Percentiles rank a stretch among this genome's conserved stretches.
phyloP scores from a whole-genome alignment of 371 early-diverging fungal species.

The Rhizomucor pusillus region DNA sequence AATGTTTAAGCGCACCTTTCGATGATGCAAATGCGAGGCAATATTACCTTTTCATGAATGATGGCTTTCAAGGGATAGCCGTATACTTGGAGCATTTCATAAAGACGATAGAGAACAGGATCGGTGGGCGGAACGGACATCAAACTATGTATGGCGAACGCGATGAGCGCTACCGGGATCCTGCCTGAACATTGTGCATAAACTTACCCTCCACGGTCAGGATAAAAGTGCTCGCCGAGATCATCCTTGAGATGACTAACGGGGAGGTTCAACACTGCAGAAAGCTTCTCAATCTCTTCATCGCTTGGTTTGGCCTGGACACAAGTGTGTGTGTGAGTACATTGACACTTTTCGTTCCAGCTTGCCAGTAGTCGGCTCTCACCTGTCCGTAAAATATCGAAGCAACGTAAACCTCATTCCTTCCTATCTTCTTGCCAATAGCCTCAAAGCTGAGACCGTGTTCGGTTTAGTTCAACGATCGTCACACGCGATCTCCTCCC shows the following conservation, averaged over 20 bases:
- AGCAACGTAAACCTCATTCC: slow-evolving; percentile 69
- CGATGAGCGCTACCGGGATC: slow-evolving; percentile 1
- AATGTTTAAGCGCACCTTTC: background rate
- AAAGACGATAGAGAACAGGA: slow-evolving; percentile 54
- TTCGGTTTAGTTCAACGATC: background rate
- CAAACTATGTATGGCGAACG: slow-evolving; percentile 19
- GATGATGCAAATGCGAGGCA: background rate
- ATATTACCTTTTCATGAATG: slow-evolving; percentile 52
- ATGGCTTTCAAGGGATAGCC: slow-evolving; percentile 53
- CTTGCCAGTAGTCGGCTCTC: no score
- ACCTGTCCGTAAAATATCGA: slow-evolving; percentile 72
- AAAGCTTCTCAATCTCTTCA: slow-evolving; percentile 49
- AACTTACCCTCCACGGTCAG: slow-evolving; percentile 53
- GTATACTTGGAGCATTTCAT: slow-evolving; percentile 56
- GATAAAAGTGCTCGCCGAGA: slow-evolving; percentile 49
- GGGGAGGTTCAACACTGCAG: slow-evolving; percentile 53
- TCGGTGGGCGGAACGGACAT: slow-evolving; percentile 49
- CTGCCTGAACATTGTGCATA: background rate
- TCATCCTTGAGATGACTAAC: slow-evolving; percentile 53
- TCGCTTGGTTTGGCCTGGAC: slow-evolving; percentile 48
- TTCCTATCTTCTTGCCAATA: slow-evolving; percentile 53
- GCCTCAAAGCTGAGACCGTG: slow-evolving; percentile 48
- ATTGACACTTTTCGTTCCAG: background rate
- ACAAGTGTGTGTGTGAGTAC: background rate
- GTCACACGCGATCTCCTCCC: background rate